Conservation (phyloP, 1,139 yeast genomes). For the Pichia sp. region DNA sequence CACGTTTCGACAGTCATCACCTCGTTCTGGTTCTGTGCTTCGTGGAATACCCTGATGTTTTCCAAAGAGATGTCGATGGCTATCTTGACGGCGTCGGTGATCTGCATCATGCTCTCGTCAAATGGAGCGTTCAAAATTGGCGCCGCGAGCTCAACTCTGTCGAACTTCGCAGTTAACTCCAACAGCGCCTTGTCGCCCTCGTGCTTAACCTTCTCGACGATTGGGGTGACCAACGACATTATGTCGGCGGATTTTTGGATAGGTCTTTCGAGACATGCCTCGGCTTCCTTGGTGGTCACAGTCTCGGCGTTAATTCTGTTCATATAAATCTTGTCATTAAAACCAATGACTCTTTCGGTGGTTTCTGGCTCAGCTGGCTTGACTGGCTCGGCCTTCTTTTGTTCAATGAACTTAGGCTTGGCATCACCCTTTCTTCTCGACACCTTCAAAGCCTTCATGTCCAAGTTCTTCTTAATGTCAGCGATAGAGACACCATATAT, state of each 20-base stretch:
- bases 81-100: conserved; percentile 69
- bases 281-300: conserved; percentile 43
- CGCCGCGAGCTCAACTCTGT: conserved; percentile 63
- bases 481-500: conserved; percentile 73
- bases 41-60: conserved; percentile 88
- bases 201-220: conserved; percentile 67
- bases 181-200: conserved; percentile 84
- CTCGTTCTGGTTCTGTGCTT: conserved; percentile 76
- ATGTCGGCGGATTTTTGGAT: conserved; percentile 87
- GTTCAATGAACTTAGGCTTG: conserved; percentile 61
- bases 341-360: conserved; percentile 24
- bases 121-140: conserved; percentile 89
- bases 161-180: conserved; percentile 86
- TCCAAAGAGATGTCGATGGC: conserved; percentile 87
- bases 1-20: conserved; percentile 84
- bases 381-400: conserved; percentile 29
- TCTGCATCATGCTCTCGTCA: conserved; percentile 67
- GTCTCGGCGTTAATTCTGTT: conserved; percentile 52
- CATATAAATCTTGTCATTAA: conserved; percentile 50
- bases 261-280: conserved; percentile 72
- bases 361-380: conserved; percentile 24
- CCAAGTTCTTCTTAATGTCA: conserved; percentile 82
- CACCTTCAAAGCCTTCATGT: conserved; percentile 77
- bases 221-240: conserved; percentile 88
- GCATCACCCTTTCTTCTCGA: conserved; percentile 97